These are phyloP conservation scores for Amauroascus verrucosus DNA, from an alignment of 2,329 filamentous ascomycete species.

Conservation along the genomic window DNA sequence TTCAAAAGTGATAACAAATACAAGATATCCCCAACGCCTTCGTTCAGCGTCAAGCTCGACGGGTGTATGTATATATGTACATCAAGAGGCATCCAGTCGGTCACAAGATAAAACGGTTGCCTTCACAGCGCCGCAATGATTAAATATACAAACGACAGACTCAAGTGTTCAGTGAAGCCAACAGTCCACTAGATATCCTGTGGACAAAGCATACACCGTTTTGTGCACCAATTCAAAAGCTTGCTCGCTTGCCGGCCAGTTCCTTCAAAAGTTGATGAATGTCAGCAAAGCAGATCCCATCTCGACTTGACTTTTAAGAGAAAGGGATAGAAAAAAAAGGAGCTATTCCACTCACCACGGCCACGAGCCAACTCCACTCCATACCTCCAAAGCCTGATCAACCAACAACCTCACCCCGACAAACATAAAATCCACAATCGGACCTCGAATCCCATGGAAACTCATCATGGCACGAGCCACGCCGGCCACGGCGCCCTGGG, in stretches of 20 bases:
- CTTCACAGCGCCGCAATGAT: conserved; percentile 46
- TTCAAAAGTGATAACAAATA: too few relatives aligned
- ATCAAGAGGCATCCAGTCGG: too few relatives aligned
- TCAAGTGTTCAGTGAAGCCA: conserved; percentile 2
- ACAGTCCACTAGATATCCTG: conserved; percentile 22
- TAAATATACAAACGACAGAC: neutral
- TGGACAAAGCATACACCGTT: conserved; percentile 22
- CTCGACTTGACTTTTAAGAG: too few relatives aligned
- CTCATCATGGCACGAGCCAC: conserved; percentile 23
- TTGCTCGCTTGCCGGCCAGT: conserved; percentile 28
- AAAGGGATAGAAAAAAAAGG: neutral
- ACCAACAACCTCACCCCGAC: conserved; percentile 23
- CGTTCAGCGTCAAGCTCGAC: too few relatives aligned
- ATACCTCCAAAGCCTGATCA: conserved; percentile 26
- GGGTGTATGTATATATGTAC: too few relatives aligned
- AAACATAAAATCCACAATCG: conserved; percentile 24
- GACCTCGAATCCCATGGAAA: conserved; percentile 26
- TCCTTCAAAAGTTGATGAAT: conserved; percentile 11
- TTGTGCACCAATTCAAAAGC: conserved; percentile 26
- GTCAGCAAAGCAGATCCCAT: too few relatives aligned
- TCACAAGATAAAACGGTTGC: neutral
- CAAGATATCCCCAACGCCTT: neutral
- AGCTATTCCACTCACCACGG: conserved; percentile 21
- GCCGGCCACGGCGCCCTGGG: conserved; percentile 24
- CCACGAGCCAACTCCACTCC: conserved; percentile 22